phyloP scores from a whole-genome alignment of 1,139 yeast species.

The Pichia terricola region DNA sequence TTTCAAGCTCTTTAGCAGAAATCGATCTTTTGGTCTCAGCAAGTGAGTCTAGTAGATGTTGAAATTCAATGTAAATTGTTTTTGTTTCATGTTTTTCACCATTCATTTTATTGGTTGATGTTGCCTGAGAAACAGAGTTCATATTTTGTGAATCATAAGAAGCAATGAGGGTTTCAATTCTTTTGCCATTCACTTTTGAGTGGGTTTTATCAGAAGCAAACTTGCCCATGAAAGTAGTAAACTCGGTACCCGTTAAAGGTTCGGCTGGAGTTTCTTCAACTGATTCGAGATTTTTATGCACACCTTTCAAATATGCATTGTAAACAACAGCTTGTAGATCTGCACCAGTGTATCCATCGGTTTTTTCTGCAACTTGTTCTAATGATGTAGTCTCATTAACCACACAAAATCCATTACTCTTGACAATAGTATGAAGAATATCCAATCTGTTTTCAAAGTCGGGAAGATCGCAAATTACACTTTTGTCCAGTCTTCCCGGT shows the following conservation, averaged over 20 bases:
- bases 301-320: conserved; percentile 86
- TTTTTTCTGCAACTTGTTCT: conserved; percentile 43
- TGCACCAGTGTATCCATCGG: conserved; percentile 87
- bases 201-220: neutral
- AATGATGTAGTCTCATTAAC: conserved; percentile 41
- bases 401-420: conserved; percentile 38
- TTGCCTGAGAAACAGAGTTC: neutral
- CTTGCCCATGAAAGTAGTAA: neutral
- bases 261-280: neutral
- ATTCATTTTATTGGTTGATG: neutral
- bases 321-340: conserved; percentile 89
- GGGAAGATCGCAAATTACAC: conserved; percentile 87
- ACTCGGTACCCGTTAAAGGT: neutral
- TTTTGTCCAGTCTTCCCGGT: conserved; percentile 93
- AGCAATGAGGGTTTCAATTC: neutral
- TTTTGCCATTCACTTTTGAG: neutral
- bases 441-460: conserved; percentile 58
- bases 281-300: conserved; percentile 61
- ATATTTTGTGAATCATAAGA: neutral
- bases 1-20: conserved; percentile 57
- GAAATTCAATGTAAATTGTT: conserved; percentile 34
- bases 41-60: conserved; percentile 56
- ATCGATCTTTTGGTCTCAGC: conserved; percentile 81
- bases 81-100: neutral
- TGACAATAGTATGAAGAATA: conserved; percentile 55